Conservation (phyloP, 2,329 filamentous ascomycete genomes). For the Sporothrix curviconia region DNA sequence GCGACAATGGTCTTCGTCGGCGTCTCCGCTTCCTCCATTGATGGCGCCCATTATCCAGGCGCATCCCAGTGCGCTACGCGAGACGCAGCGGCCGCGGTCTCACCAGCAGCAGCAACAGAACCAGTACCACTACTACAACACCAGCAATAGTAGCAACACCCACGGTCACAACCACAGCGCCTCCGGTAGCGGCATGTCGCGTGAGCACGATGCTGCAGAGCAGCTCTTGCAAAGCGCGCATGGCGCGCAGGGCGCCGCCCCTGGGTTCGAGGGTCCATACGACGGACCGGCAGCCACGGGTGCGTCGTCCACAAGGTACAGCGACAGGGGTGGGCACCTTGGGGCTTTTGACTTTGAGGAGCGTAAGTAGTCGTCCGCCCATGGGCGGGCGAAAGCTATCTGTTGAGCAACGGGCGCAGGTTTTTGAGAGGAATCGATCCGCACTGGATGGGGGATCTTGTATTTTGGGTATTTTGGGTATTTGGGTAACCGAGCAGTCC, state of each 20-base stretch:
- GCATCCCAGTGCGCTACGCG: slow-evolving; percentile 33
- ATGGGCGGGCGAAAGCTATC: no score
- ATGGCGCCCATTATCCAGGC: slow-evolving; percentile 25
- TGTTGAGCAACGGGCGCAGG: no score
- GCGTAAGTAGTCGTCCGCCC: slow-evolving; percentile 1
- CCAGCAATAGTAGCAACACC: neutral
- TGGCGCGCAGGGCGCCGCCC: neutral
- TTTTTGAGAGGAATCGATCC: no score
- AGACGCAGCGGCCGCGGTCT: slow-evolving; percentile 28
- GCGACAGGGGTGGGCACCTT: neutral
- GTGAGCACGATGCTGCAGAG: slow-evolving; percentile 52
- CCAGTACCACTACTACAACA: neutral
- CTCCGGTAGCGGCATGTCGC: slow-evolving; percentile 7
- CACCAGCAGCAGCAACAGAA: slow-evolving; percentile 26
- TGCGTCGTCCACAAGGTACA: neutral
- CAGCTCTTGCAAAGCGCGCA: slow-evolving; percentile 52
- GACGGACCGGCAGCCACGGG: slow-evolving; percentile 33
- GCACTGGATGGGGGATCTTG: no score
- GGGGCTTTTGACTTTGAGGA: neutral
- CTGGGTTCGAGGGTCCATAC: slow-evolving; percentile 37
- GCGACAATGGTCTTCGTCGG: slow-evolving; percentile 16
- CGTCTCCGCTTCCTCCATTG: neutral
- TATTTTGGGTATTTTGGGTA: no score
- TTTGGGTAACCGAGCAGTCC: no score
- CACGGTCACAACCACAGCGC: neutral